Evolutionary conservation across 73 alveolate species (phyloP), one percentile per base, ranked within the genome.

Genomic region (Paramecium caudatum): DNA sequence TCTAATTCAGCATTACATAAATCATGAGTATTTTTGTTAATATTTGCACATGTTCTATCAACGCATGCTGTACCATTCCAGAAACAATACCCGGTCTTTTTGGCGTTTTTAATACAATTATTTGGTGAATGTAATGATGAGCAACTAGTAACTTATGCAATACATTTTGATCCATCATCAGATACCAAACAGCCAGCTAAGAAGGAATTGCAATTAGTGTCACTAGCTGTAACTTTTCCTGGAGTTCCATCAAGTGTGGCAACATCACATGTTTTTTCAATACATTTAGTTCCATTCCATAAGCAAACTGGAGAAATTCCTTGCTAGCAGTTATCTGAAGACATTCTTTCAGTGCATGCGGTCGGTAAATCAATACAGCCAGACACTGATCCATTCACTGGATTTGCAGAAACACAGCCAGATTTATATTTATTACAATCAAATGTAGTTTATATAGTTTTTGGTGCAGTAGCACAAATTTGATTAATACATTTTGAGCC

Each of bases 61-160:
- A 55, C 30, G 7, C 80, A 55, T 55, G 23, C 0, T 27, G 4
- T 21, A 7, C 45, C 87, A 37, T 37, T 70, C 87, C 87, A 70
- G 37, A 16, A 70, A 37, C 87, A 70, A 34, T 32, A 23, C 27
- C 63, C 61, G 16, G 7, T 36, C 37, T 1, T 23, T 70, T 17
- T 34, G 10, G 63, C 47, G 15, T 36, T 45, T 2, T 0, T 0
- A 5, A 7, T 1, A 21, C 80, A 55, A 55, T 55, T 55, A 19
- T 27, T 41, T 41, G 49, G 34, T 8, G 0, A 0, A 3, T 21
- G 16, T 49, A 49, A 62, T 10, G 49, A 62, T 9, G 82, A 21
- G 5, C 82, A 62, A 62, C 47, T 62, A 21, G 36, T 6, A 17
- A 43, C 16, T 3, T 36, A 9, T 1, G 4, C 32, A 0, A 65